Percentiles rank a stretch among this genome's conserved stretches.
Conservation (phyloP, 805 yeast genomes). For the Spathaspora passalidarum region DNA sequence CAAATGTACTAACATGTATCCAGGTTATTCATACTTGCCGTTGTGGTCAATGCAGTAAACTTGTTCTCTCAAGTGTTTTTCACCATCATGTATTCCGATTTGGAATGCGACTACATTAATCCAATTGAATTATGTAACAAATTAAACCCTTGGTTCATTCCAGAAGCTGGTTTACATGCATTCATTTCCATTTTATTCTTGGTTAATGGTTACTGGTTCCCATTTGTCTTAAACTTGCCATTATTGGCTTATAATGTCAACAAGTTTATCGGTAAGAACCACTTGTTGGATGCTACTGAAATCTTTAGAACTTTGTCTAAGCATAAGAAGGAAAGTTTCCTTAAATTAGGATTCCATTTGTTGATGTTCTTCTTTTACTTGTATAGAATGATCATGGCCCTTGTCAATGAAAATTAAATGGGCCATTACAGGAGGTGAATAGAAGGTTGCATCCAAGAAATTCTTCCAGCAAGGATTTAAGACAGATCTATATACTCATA, state of each 20-base stretch:
- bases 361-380: conserved; percentile 92
- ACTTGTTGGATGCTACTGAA: conserved; percentile 93
- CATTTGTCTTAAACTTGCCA: conserved; percentile 79
- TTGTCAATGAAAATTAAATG: conserved; percentile 55
- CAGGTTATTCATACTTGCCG: conserved; percentile 72
- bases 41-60: conserved; percentile 80
- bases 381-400: conserved; percentile 92
- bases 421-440: background rate
- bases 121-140: conserved; percentile 95
- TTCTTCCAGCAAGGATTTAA: background rate
- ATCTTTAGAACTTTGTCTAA: conserved; percentile 90
- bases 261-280: conserved; percentile 75
- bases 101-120: conserved; percentile 94
- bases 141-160: conserved; percentile 82
- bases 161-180: conserved; percentile 85
- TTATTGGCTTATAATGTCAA: conserved; percentile 79
- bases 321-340: conserved; percentile 88
- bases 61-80: conserved; percentile 90
- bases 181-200: conserved; percentile 67
- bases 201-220: conserved; percentile 89
- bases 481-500: too few relatives aligned
- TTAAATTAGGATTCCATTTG: conserved; percentile 88
- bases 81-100: conserved; percentile 92
- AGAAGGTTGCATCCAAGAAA: background rate
- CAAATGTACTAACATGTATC: conserved; percentile 4